Evolutionary conservation across 148 eudicot genomes (phyloP), one percentile per base, ranked within the genome.

Genomic region (Rhododendron ferrugineum): DNA sequence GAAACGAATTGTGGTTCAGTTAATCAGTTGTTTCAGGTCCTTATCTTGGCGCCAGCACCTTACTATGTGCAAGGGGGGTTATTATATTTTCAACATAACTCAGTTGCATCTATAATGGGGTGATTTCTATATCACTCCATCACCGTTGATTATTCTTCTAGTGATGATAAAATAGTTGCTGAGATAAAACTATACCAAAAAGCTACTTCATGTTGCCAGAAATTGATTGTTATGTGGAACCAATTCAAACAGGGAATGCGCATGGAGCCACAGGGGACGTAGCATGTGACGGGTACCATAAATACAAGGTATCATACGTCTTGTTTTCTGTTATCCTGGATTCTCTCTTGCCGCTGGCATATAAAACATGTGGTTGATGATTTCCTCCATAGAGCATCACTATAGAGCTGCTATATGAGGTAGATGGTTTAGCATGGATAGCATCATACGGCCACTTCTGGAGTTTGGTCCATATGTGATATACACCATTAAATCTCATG

Each of bases 211-310:
- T 79, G 22, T 49, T 47, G 5, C 60, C 68, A 16, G 16, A 80
- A 32, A 34, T 22, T 80, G 68, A 80, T 80, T 80, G 22, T 10
- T 52, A 80, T 80, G n/a, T 52, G 44, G 22, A 5, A 18, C 26
- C 68, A 46, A 70, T 37, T 11, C 22, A 32, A 85, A 8, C 85
- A 89, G 91, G 91, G 77, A 34, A 36, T 40, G 20, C 13, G 18
- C 23, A 72, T 64, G 91, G 90, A 66, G 89, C 83, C 36, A 88
- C 86, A 34, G 93, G 93, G 28, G 93, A 94, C 30, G 60, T 90
- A 34, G 87, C 98, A 60, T 88, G 89, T 81, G 98, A 94, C 80
- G 90, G 88, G 23, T 94, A 94, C 84, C 95, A 93, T 83, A 94
- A 92, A 85, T 94, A 93, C 89, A 94, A 93, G 94, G 95, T 92